These are phyloP conservation scores for Podila verticillata DNA, from an alignment of 192 early-diverging fungal genomes.

Conservation along the genomic window DNA sequence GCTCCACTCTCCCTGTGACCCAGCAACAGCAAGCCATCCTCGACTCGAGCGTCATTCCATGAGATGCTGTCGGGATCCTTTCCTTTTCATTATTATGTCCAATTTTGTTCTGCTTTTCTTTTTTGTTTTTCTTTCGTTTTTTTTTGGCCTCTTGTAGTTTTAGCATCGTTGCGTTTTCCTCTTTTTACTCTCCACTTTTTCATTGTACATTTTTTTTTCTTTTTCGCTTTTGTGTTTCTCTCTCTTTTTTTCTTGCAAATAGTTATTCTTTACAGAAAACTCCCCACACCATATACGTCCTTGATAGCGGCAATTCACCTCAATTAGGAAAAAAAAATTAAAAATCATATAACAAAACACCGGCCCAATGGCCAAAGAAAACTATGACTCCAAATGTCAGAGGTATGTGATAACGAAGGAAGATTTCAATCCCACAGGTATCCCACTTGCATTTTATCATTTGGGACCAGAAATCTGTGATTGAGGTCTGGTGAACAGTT, in stretches of 20 bases:
- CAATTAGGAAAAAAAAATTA: no score
- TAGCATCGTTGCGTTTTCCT: not conserved
- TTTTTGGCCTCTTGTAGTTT: conserved; percentile 2
- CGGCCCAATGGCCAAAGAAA: no score
- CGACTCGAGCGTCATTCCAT: conserved; percentile 36
- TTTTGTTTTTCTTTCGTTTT: conserved; percentile 9
- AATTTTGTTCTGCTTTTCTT: conserved; percentile 3
- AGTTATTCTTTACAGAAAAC: not conserved
- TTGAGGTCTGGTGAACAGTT: no score
- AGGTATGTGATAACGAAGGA: no score
- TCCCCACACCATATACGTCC: no score
- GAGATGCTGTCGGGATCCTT: not conserved
- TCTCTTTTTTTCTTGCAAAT: conserved; percentile 11
- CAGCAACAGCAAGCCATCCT: conserved; percentile 37
- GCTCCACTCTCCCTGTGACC: conserved; percentile 38
- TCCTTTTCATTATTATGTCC: not conserved
- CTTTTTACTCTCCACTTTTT: not conserved
- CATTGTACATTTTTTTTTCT: conserved; percentile 1
- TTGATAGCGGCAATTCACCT: no score
- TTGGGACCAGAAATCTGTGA: no score
- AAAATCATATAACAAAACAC: no score
- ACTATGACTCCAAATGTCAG: no score
- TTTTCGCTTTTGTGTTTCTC: conserved; percentile 21
- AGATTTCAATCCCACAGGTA: no score
- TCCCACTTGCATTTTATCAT: no score